Evolutionary conservation across 768 basidiomycete genomes (phyloP), one percentile per base, ranked within the genome.

Genomic region (Suillus plorans): DNA sequence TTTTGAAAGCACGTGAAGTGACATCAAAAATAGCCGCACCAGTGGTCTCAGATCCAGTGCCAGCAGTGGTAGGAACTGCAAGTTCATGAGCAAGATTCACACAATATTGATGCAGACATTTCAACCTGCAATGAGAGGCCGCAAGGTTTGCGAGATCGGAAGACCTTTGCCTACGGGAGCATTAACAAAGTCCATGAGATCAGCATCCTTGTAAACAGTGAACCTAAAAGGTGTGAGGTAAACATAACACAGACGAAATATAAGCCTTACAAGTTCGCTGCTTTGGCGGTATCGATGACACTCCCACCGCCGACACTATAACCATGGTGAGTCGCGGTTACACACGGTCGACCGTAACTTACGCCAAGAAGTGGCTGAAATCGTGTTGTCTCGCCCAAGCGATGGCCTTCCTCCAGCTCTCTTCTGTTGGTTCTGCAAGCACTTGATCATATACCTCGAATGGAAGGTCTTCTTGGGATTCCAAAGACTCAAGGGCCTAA

Each of bases 121-220:
- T 81, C 66, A 64, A 77, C 95, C 82, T 52, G 94, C 94, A 66
- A 97, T 97, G 56, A 99, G 81, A 16, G 97, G 97, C 9, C 87
- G 80, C 28, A 99, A 81, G 20, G 81, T 79, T 72, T 91, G 80
- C 3, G 84, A 79, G 67, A 99, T 90, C 3, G 96, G 93, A 45
- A 89, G 82, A 5, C 96, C 96, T 77, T 94, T 95, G 50, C 97
- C 97, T 61, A 98, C 82, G 0, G 97, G 97, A 1, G 97, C 95
- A 73, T 98, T 99, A 77, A 98, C 92, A 75, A 97, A 99, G 75
- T 99, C 97, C 80, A 95, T 91, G 12, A 98, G 80, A 72, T 97
- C 93, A 1, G 92, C 86, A 67, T 98, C 94, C 69, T 90, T 90
- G 82, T 98, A 98, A 13, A 93, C 92, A 0, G 91, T 84, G 76